Evolutionary conservation across 768 basidiomycete species (phyloP).

Genomic region (Suillus brevipes): DNA sequence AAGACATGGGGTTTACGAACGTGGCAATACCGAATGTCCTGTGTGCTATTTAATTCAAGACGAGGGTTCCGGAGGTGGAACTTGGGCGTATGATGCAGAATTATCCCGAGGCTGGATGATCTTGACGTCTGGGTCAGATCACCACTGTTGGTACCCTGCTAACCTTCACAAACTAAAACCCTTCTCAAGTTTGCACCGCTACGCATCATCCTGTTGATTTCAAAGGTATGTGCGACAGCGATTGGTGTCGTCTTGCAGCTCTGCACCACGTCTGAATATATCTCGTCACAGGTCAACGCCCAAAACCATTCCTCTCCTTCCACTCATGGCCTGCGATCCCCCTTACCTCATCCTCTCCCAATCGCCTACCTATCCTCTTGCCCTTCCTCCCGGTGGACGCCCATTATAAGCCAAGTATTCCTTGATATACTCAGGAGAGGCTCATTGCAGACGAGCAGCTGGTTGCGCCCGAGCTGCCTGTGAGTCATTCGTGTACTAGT

Average conservation of each 20-base stretch:
- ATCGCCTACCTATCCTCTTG: neutral
- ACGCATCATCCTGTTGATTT: neutral
- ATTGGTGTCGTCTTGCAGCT: neutral
- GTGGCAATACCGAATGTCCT: neutral
- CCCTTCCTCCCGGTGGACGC: too few relatives aligned
- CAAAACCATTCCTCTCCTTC: conserved; percentile 70
- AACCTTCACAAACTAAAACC: neutral
- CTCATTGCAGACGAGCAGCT: too few relatives aligned
- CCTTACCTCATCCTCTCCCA: neutral
- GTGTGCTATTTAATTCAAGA: neutral
- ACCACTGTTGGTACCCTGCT: neutral
- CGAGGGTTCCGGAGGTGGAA: neutral
- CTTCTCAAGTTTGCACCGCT: neutral
- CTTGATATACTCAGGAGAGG: too few relatives aligned
- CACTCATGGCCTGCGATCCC: neutral
- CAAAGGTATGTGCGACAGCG: neutral
- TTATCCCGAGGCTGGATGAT: neutral
- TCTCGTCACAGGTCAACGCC: conserved; percentile 61
- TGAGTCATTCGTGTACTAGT: too few relatives aligned
- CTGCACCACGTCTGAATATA: neutral
- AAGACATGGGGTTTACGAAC: neutral
- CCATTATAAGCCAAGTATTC: too few relatives aligned
- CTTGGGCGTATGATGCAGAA: neutral
- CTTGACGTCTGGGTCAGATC: neutral
- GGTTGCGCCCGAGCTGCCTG: too few relatives aligned